Evolutionary conservation across 202 grass and related monocot species (phyloP), one percentile per base, ranked within the genome.

Genomic region (Schoenoplectus triqueter): DNA sequence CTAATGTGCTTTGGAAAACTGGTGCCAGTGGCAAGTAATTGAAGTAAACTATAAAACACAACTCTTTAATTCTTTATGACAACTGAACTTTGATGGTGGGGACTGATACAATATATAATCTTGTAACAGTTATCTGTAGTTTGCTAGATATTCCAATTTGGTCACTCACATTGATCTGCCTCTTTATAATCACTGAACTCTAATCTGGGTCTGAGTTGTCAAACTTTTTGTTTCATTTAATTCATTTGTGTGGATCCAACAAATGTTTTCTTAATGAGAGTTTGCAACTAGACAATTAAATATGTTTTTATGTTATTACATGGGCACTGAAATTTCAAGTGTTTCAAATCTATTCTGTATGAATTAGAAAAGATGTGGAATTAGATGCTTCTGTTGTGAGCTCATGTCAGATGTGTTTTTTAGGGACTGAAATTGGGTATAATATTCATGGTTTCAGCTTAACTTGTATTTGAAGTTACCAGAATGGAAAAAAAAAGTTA

Each of bases 351-450:
- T 17, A 42, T 59, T 57, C 48, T 6, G 45, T 72, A 22, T 73
- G 70, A 73, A 73, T 73, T 76, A 11, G 11, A 51, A 55, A 75
- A 14, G 20, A 75, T 54, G 19, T 13, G 50, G 50, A 46, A 46
- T 7, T 41, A 60, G 1, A 59, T 14, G 9, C 8, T 73, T 76
- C 4, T 76, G 20, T 76, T 55, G 47, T 77, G 15, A 61, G 7
- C 61, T 79, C 45, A 61, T 79, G 39, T 75, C 19, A 75, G 3
- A 31, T 42, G 55, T 31, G 3, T 15, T 40, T 18, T 79, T 45
- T 62, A 3, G 61, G 54, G 44, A 1, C 2, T 1, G 15, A 55
- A 10, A 40, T 39, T 76, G 20, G 46, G 47, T n/a, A 73, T 48
- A 15, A 45, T 71, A 70, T 47, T 69, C 68, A 47, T 71, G 17